Evolutionary conservation across 345 rosid genomes (phyloP).

Genomic region (Eucalyptus pauciflora): DNA sequence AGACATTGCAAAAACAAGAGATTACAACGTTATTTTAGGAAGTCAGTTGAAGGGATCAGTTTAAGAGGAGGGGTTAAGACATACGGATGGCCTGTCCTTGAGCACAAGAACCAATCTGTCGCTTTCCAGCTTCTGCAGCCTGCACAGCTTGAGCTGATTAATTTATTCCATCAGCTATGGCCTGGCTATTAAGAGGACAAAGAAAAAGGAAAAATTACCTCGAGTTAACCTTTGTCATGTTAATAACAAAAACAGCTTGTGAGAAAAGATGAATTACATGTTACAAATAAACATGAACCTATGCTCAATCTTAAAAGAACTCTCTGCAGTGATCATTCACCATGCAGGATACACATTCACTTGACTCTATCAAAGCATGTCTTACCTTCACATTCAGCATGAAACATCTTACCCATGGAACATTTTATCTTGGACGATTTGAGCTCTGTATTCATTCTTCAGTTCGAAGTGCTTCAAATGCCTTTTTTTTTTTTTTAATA

Average conservation of each 20-base stretch:
- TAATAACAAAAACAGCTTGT: background rate
- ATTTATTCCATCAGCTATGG: conserved; percentile 65
- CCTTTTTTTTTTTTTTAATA: conserved; percentile 2
- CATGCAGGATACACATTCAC: background rate
- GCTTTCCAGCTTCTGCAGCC: conserved; percentile 79
- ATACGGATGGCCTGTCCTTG: conserved; percentile 63
- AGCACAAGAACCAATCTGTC: conserved; percentile 62
- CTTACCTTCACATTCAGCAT: background rate
- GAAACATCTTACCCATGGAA: background rate
- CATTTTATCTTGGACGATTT: background rate
- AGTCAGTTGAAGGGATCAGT: background rate
- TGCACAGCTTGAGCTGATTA: conserved; percentile 83
- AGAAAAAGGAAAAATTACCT: background rate
- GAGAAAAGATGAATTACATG: background rate
- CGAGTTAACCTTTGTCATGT: background rate
- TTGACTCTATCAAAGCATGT: background rate
- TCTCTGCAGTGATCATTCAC: background rate
- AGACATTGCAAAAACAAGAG: background rate
- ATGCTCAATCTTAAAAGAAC: background rate
- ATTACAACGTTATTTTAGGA: background rate
- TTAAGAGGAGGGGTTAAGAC: background rate
- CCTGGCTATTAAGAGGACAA: conserved; percentile 49
- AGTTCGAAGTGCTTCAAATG: background rate
- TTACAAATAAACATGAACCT: accelerated
- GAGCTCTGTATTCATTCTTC: background rate